Evolutionary conservation across 2,329 filamentous ascomycete species (phyloP), one percentile per base, ranked within the genome.

Genomic region (Hymenoscyphus repandus): DNA sequence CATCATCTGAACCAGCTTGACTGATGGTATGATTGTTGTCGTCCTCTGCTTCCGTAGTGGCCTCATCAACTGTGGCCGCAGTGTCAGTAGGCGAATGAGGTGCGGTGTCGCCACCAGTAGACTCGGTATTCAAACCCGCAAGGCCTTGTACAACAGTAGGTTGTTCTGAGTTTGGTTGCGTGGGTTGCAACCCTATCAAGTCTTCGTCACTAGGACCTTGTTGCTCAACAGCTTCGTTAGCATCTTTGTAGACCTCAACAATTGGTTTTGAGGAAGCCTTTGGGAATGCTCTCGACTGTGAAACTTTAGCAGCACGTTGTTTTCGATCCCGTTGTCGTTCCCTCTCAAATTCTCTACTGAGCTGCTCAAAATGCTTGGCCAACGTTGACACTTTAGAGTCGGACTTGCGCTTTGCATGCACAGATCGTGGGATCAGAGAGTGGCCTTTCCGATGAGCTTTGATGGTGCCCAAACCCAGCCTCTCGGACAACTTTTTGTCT

Each of bases 241-340:
- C 89, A 67, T 96, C 90, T 59, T 88, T 87, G 66, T 97, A 99
- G 7, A 99, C 90, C 68, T 97, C 89, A 13, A 99, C 91, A 53
- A 95, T 92, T 6, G 93, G 91, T 62, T 91, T 93, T n/a, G 92
- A 95, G 15, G 90, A 91, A 37, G 90, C 89, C 57, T 93, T 82
- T 17, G 93, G 92, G 66, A 92, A 92, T 1, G 90, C 89, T 55
- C 91, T 81, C 12, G 89, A 88, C 66, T 77, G 76, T 39, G 81
- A 78, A 64, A 86, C 83, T 63, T 85, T 90, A 41, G 88, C 87
- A 22, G 89, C 88, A 52, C 89, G 77, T 66, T 90, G 86, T 62
- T 85, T 86, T 58, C 88, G 82, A 67, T 97, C 92, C 44, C 88
- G 85, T 59, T 95, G 80, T 40, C 93, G 82, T 69, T 99, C 92